Conservation (phyloP, 345 rosid species). For the Gossypium turneri region DNA sequence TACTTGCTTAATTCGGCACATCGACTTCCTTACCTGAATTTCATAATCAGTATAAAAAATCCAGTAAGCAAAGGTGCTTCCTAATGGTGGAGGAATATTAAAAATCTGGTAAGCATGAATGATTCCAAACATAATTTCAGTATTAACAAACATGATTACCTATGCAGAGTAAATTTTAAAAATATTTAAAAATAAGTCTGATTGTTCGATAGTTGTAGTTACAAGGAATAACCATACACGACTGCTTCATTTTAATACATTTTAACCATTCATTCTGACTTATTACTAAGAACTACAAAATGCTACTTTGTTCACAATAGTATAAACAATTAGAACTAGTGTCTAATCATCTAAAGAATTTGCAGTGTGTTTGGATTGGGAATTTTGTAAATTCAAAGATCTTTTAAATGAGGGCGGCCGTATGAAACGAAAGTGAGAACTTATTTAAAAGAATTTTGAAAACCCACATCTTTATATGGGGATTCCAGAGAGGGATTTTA, state of each 20-base stretch:
- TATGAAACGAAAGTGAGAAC: no score
- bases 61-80: not conserved
- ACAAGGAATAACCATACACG: not conserved
- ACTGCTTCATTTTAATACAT: not conserved
- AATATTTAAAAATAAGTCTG: not conserved
- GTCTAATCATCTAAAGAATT: not conserved
- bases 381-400: no score
- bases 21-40: slow-evolving; percentile 72
- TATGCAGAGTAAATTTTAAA: not conserved
- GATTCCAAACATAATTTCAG: not conserved
- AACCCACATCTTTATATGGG: no score
- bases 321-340: not conserved
- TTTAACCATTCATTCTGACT: not conserved
- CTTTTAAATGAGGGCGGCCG: no score
- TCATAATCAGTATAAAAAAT: slow-evolving; percentile 2
- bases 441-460: no score
- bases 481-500: no score
- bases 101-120: not conserved
- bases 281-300: not conserved
- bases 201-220: not conserved
- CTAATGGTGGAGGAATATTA: not conserved
- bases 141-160: not conserved
- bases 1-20: slow-evolving; percentile 86
- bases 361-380: no score
- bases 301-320: not conserved